These are phyloP conservation scores for Amphichorda felina DNA, from an alignment of 2,329 filamentous ascomycete species.

Conservation along the genomic window DNA sequence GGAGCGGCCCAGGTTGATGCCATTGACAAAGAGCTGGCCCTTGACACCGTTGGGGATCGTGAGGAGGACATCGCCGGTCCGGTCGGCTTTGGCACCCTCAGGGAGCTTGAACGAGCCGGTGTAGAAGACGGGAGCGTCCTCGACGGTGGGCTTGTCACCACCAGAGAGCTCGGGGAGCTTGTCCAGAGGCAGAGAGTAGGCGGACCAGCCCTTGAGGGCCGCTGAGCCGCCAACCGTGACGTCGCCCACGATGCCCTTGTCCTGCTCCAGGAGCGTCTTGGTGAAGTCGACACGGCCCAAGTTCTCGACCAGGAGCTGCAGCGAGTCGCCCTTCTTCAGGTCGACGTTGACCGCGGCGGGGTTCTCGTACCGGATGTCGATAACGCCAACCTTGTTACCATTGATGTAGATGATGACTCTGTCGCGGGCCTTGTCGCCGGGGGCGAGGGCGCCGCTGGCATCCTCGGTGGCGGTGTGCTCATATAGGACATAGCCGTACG, in stretches of 20 bases:
- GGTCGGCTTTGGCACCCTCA: too few relatives aligned
- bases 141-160: too few relatives aligned
- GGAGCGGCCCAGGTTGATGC: conserved; percentile 30
- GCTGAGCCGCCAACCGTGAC: too few relatives aligned
- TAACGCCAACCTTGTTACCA: conserved; percentile 23
- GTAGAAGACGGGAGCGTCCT: too few relatives aligned
- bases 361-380: conserved; percentile 30
- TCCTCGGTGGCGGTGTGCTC: conserved; percentile 16
- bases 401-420: conserved; percentile 36
- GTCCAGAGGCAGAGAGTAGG: too few relatives aligned
- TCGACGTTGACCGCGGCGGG: conserved; percentile 23
- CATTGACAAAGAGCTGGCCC: conserved; percentile 33
- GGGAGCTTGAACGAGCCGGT: too few relatives aligned
- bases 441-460: conserved; percentile 18
- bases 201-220: too few relatives aligned
- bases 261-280: conserved; percentile 5
- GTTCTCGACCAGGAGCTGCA: conserved; percentile 35
- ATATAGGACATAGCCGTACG: conserved; percentile 31
- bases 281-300: conserved; percentile 37
- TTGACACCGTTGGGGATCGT: conserved; percentile 26
- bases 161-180: too few relatives aligned
- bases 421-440: conserved; percentile 28
- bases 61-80: conserved; percentile 26
- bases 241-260: too few relatives aligned
- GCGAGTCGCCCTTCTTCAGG: conserved; percentile 23